Conservation (phyloP, 495 filamentous ascomycete species). For the Penicillium nucicola region DNA sequence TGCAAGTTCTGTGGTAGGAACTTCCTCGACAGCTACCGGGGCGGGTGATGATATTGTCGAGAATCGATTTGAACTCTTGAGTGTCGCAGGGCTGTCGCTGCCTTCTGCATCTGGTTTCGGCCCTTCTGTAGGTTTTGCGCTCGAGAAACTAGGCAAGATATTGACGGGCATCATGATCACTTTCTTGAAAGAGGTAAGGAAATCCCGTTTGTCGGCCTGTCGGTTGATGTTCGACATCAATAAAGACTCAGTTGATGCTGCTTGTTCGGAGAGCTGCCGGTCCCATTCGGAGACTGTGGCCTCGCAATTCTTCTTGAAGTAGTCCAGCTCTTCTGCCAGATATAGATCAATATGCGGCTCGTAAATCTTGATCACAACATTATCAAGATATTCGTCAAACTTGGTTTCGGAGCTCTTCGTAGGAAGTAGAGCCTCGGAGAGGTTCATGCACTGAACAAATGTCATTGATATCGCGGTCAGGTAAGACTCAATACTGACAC, state of each 20-base stretch:
- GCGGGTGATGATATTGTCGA: slow-evolving; percentile 46
- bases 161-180: slow-evolving; percentile 98
- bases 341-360: slow-evolving; percentile 94
- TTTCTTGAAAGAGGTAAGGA: slow-evolving; percentile 94
- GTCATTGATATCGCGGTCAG: slow-evolving; percentile 82
- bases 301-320: slow-evolving; percentile 73
- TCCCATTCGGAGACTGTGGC: slow-evolving; percentile 82
- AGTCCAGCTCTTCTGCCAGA: slow-evolving; percentile 85
- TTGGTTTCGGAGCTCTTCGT: slow-evolving; percentile 56
- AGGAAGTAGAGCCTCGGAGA: slow-evolving; percentile 64
- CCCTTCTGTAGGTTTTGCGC: slow-evolving; percentile 41
- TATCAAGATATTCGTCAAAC: slow-evolving; percentile 53
- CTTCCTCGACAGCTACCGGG: slow-evolving; percentile 55
- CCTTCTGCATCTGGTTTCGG: slow-evolving; percentile 32
- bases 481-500: slow-evolving; percentile 70
- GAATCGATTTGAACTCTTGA: slow-evolving; percentile 51
- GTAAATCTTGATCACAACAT: slow-evolving; percentile 67
- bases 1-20: slow-evolving; percentile 84
- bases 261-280: slow-evolving; percentile 83
- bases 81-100: slow-evolving; percentile 26
- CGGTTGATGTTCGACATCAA: slow-evolving; percentile 93
- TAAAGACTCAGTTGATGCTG: slow-evolving; percentile 86
- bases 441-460: slow-evolving; percentile 77
- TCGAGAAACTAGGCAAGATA: slow-evolving; percentile 67
- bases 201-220: slow-evolving; percentile 94